A percentile compares a stretch with the other conserved stretches of the same genome.
Evolutionary conservation across 768 basidiomycete species (phyloP).

Genomic region (Termitomyces sp.): DNA sequence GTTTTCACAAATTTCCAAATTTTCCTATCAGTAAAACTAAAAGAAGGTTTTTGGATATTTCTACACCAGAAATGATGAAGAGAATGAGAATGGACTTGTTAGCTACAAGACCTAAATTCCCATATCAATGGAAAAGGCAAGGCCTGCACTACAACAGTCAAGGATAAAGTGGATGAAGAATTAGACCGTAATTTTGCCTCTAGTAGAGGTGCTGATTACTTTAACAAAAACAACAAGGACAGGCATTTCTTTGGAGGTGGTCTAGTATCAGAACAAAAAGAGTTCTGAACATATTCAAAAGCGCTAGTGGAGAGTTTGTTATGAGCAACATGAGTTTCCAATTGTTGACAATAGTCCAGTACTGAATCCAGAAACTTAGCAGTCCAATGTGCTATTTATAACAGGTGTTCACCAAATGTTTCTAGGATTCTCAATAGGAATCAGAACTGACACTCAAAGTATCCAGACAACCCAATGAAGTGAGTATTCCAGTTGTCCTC

Average conservation of each 20-base stretch:
- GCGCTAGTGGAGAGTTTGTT: conserved; percentile 52
- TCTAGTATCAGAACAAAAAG: conserved; percentile 87
- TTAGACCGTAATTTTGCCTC: conserved; percentile 60
- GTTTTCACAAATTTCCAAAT: conserved; percentile 52
- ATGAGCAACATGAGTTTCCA: conserved; percentile 58
- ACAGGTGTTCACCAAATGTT: conserved; percentile 69
- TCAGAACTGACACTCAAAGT: conserved; percentile 94
- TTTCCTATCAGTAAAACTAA: conserved; percentile 60
- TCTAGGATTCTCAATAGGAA: conserved; percentile 85
- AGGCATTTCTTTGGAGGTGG: conserved; percentile 94
- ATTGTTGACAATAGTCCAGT: conserved; percentile 4
- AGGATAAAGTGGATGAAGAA: conserved; percentile 58
- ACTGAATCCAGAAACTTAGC: conserved; percentile 13
- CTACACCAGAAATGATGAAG: conserved; percentile 78
- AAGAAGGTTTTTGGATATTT: conserved; percentile 70
- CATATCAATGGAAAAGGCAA: conserved; percentile 15
- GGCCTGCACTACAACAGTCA: conserved; percentile 45
- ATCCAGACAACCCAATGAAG: conserved; percentile 89
- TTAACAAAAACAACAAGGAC: conserved; percentile 85
- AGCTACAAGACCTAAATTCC: conserved; percentile 5
- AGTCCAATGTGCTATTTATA: conserved; percentile 67
- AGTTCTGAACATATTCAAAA: conserved; percentile 92
- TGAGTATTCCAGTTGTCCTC: conserved; percentile 23
- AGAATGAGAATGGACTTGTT: conserved; percentile 57
- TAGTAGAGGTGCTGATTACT: conserved; percentile 87